phyloP scores from a whole-genome alignment of 2,329 filamentous ascomycete genomes.

The Fusarium gaditjirri region DNA sequence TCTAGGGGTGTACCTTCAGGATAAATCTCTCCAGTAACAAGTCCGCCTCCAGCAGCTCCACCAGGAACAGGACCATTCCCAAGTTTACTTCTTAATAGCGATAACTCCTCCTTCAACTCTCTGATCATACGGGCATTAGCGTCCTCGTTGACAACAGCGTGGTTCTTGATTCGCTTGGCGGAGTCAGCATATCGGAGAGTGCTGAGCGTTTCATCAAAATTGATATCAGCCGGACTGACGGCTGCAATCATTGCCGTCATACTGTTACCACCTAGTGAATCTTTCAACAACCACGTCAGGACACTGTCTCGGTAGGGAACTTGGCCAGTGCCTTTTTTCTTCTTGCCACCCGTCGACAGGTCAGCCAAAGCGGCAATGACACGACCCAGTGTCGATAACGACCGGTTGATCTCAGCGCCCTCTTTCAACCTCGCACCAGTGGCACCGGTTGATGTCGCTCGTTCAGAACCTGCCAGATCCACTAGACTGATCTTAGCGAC shows the following conservation, averaged over 20 bases:
- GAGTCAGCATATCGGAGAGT: constrained; percentile 97
- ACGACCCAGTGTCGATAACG: constrained; percentile 93
- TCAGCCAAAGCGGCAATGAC: constrained; percentile 97
- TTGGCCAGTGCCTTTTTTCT: constrained; percentile 73
- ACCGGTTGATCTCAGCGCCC: constrained; percentile 98
- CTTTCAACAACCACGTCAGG: constrained; percentile 95
- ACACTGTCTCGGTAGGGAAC: constrained; percentile 98
- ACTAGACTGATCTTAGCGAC: constrained; percentile 98
- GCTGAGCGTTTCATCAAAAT: constrained; percentile 97
- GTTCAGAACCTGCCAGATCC: constrained; percentile 95
- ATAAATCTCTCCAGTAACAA: constrained; percentile 82
- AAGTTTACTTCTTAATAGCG: constrained; percentile 86
- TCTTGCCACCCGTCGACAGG: constrained; percentile 86
- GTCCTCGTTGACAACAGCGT: constrained; percentile 98
- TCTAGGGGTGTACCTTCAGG: constrained; percentile 92
- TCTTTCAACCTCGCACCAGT: constrained; percentile 96
- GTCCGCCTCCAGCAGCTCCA: constrained; percentile 59
- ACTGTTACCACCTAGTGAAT: constrained; percentile 96
- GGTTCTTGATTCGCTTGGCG: constrained; percentile 99
- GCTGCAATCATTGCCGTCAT: constrained; percentile 99
- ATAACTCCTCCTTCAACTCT: constrained; percentile 94
- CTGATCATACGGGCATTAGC: constrained; percentile 99
- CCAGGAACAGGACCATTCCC: constrained; percentile 61
- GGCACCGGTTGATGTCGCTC: constrained; percentile 96
- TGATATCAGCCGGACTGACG: constrained; percentile 98